Base-by-base conservation (phyloP, 1,139 yeast genomes). In the Protomyces arabidopsidicola region DNA sequence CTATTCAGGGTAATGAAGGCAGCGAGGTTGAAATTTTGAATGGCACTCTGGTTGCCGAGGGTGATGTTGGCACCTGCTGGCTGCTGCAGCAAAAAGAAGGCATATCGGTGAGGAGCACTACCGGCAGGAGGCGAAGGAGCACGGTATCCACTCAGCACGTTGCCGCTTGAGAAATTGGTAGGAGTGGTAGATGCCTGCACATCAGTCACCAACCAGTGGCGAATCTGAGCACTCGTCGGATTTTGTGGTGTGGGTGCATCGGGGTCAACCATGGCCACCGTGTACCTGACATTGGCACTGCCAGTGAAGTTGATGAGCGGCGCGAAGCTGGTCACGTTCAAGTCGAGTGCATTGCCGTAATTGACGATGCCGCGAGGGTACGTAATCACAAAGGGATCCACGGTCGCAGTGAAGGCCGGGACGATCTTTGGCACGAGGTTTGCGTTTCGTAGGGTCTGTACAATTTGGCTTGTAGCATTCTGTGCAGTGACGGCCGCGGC, bases 191-290 rank as follows among this genome's bases (percentile, higher is more conserved):
- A 42, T 27, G 56, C 52, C 8, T 16, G 14, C 12, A 58, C 42
- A 24, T 58, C 56, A 10, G 62, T 42, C 16, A 58, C 62, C n/a
- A 52, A 31, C 62, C 62, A 58, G 45, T 58, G 62, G 4, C 62
- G 55, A 39, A 58, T 58, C 14, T 58, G 34, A 38, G 62, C 55
- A 10, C 56, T 51, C 3, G 62, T 39, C 10, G 62, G 62, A 18
- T 52, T 58, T 27, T 38, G 36, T 20, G 62, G 62, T 20, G 24
- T 52, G 8, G 62, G 62, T 27, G 62, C 62, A 42, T 58, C 62
- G 14, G 56, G 56, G 35, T 58, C 62, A 14, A 58, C 42, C 62
- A 58, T 58, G 36, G 61, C 61, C 27, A 57, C 55, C 34, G 62
- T 35, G 27, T 34, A 24, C 10, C 51, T 24, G n/a, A 14, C 24